A percentile compares a stretch with the other conserved stretches of the same genome.
These are phyloP conservation scores for Micractinium conductrix DNA, from an alignment of 139 green algal species.

Conservation along the genomic window DNA sequence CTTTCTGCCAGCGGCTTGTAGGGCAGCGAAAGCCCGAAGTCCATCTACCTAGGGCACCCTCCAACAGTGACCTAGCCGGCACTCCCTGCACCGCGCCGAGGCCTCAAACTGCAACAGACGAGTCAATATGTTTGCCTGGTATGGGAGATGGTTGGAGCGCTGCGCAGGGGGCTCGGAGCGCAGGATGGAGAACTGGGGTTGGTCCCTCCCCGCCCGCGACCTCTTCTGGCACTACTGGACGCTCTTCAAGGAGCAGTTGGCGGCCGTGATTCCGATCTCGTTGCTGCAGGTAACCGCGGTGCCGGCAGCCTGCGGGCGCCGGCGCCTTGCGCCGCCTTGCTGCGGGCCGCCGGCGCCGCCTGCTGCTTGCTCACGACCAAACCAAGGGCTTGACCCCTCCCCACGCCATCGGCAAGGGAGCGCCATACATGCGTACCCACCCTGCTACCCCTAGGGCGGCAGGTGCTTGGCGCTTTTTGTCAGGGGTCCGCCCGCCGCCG, in stretches of 20 bases:
- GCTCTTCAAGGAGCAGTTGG: slow-evolving; percentile 40
- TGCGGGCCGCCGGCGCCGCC: background rate
- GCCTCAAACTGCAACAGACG: too few species aligned
- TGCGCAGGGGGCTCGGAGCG: background rate
- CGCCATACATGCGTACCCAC: too few species aligned
- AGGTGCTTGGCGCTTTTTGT: background rate
- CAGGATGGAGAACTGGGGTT: background rate
- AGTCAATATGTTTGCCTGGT: background rate
- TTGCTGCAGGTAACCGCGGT: slow-evolving; percentile 38
- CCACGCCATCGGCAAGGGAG: too few species aligned
- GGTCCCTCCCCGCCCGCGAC: background rate
- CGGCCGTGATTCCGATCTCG: slow-evolving; percentile 49
- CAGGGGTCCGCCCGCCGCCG: too few species aligned
- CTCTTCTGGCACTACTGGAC: slow-evolving; percentile 12
- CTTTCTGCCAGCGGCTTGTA: too few species aligned
- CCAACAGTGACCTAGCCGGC: too few species aligned
- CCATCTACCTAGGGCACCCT: too few species aligned
- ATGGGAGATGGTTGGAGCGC: background rate
- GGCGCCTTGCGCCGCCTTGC: background rate
- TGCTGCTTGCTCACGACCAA: background rate
- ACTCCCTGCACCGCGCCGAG: too few species aligned
- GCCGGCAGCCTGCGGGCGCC: background rate
- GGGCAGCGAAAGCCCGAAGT: too few species aligned
- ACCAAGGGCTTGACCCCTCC: too few species aligned
- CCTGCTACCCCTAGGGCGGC: background rate